Evolutionary conservation across 768 basidiomycete genomes (phyloP), one percentile per base, ranked within the genome.

Genomic region (Collybia sp.): DNA sequence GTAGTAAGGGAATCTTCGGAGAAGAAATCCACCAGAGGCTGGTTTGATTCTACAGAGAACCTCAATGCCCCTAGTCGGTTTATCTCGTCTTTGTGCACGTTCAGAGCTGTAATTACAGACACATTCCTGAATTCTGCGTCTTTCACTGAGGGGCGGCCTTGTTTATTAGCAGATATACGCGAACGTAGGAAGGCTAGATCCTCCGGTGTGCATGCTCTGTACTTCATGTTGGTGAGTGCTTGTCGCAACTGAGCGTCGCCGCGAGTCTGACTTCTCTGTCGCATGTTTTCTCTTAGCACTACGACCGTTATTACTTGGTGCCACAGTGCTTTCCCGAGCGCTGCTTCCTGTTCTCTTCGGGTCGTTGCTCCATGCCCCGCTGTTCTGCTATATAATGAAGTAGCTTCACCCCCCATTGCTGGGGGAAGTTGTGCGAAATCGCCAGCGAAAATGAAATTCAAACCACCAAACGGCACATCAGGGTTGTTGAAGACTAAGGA

Each of bases 371-470:
- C 31, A 12, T n/a, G 15, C 12, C 53, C 50, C 30, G 58, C 44
- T 10, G 44, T 43, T 11, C 45, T 30, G 44, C 50, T 57, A 42
- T 61, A 66, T 4, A 66, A 38, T 13, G 58, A 50, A n/a, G 47
- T 47, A 46, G 17, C 17, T 43, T 57, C 32, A 46, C 45, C 31
- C 1, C 61, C 59, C n/a, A 40, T 45, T 3, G 53, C 59, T 17
- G 65, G 72, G 3, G 69, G 68, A 0, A 75, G 49, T 40, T 76
- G 72, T 1, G 67, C 70, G 62, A 74, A 72, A 44, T 75, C 72
- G n/a, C 71, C 71, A 13, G 71, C 70, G 47, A 74, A 61, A n/a
- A 74, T 67, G 36, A 75, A 57, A 45, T 68, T 69, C 19, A 68
- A 58, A 0, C 70, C 69, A 15, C 69, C 69, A 55, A 66, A 66